Evolutionary conservation across 208 protist species (phyloP).

Genomic region (Leishmania major): DNA sequence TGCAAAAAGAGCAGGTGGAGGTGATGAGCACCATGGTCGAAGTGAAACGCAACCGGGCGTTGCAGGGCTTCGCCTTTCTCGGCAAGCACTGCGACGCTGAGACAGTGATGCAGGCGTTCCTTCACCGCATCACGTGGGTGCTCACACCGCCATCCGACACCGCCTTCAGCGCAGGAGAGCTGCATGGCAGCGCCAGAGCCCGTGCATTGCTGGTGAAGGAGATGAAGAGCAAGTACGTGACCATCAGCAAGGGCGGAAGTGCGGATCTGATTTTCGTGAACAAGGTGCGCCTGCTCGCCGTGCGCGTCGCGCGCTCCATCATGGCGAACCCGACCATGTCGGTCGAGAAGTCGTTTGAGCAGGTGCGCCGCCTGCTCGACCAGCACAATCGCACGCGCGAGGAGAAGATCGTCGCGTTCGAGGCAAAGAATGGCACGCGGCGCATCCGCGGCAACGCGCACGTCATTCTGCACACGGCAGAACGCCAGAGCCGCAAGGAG

Average conservation of each 20-base stretch:
- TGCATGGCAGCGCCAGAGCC: constrained; percentile 69
- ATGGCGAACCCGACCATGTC: constrained; percentile 86
- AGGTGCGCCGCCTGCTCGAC: constrained; percentile 62
- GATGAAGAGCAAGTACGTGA: constrained; percentile 78
- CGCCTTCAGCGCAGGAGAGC: constrained; percentile 30
- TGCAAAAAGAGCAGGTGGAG: constrained; percentile 91
- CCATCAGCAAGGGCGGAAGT: constrained; percentile 67
- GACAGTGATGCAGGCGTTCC: constrained; percentile 73
- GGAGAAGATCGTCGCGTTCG: constrained; percentile 82
- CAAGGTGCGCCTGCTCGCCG: constrained; percentile 83
- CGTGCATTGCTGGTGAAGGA: constrained; percentile 69
- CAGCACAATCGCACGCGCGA: constrained; percentile 81
- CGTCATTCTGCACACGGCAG: constrained; percentile 59
- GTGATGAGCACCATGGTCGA: constrained; percentile 92
- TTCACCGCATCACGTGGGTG: constrained; percentile 86
- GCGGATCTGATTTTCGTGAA: constrained; percentile 85
- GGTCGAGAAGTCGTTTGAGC: constrained; percentile 66
- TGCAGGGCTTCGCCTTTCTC: constrained; percentile 89
- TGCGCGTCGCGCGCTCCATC: constrained; percentile 82
- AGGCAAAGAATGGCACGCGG: constrained; percentile 87
- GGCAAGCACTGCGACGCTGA: constrained; percentile 73
- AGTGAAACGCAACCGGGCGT: constrained; percentile 82
- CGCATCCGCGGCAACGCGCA: constrained; percentile 84
- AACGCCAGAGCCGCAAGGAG: constrained; percentile 51
- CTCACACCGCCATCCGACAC: constrained; percentile 75